phyloP scores from a whole-genome alignment of 2,329 filamentous ascomycete species.

The Scedosporium minutisporum region DNA sequence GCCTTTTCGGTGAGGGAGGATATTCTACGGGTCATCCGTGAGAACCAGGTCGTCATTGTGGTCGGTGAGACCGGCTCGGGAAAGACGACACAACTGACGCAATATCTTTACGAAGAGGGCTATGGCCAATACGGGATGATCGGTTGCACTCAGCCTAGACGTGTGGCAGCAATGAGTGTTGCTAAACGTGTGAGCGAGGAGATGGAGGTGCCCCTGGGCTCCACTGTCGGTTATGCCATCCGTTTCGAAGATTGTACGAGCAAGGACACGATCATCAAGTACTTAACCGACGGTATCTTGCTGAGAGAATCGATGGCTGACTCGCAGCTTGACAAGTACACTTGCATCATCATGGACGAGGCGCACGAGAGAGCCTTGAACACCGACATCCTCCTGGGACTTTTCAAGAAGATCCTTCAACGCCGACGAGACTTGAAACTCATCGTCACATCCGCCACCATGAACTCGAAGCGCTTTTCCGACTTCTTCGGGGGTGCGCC shows the following conservation, averaged over 20 bases:
- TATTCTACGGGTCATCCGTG: constrained; percentile 78
- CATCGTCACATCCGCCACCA: constrained; percentile 95
- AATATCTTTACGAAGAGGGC: constrained; percentile 92
- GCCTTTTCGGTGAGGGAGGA: constrained; percentile 96
- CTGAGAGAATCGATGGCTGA: constrained; percentile 89
- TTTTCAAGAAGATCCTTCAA: constrained; percentile 94
- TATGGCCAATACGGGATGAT: constrained; percentile 85
- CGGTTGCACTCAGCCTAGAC: constrained; percentile 88
- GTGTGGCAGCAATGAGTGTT: constrained; percentile 97
- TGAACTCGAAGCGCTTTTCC: constrained; percentile 95
- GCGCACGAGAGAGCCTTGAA: constrained; percentile 94
- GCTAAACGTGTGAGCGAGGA: constrained; percentile 97
- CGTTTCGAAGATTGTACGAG: constrained; percentile 98
- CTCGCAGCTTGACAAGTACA: constrained; percentile 87
- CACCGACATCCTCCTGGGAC: constrained; percentile 92
- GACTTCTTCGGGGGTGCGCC: constrained; percentile 94
- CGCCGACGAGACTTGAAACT: constrained; percentile 84
- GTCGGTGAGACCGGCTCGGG: constrained; percentile 96
- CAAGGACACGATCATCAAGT: constrained; percentile 92
- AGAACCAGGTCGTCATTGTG: constrained; percentile 95
- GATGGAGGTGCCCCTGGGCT: constrained; percentile 88
- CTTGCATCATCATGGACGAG: constrained; percentile 99
- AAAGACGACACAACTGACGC: constrained; percentile 94
- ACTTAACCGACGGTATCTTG: constrained; percentile 97
- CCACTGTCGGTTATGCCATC: constrained; percentile 89